Evolutionary conservation across 306 rosid species (phyloP), one percentile per base, ranked within the genome.

Genomic region (Quercus ilex): DNA sequence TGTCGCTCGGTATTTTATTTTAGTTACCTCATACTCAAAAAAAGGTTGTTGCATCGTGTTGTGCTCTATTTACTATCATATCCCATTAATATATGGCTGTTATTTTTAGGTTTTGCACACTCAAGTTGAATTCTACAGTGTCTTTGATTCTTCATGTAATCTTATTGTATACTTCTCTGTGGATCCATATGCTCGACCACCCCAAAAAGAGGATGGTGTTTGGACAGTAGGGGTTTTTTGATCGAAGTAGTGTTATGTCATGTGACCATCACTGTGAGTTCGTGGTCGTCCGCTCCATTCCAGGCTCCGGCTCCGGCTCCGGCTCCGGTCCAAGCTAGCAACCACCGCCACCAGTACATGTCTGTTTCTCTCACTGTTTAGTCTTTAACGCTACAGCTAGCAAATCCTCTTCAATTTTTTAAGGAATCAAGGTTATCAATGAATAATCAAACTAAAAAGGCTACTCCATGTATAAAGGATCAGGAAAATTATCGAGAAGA

Each of bases 161-260:
- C 97, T 93, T 35, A 77, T 92, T 85, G 98, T 98, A 0, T 95
- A 88, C 81, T 92, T 95, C 78, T 90, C 88, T 85, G 89, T 95
- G 64, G 98, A 95, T 86, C 99, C 99, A 53, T 95, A 92, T 79
- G 83, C 96, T 65, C 93, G 94, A 75, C 89, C 99, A n/a, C 81
- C 95, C n/a, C 97, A 95, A 83, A 95, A 95, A 89, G 89, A 69
- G 72, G 92, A 89, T 84, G 99, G 98, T 86, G 98, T 98, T 53
- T 92, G 99, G 98, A 95, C 91, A 97, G 93, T 79, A 84, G 97
- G 92, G 84, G 98, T 95, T 76, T 76, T 75, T 95, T 90, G 82
- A 88, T 73, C 92, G 94, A 69, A 95, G 99, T 79, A 89, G 89
- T 82, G 93, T 90, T 30, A 85, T 91, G 88, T 89, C 98, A 43